A percentile compares a stretch with the other conserved stretches of the same genome.
Evolutionary conservation across 345 rosid genomes (phyloP).

Genomic region (Eutrema japonicum): DNA sequence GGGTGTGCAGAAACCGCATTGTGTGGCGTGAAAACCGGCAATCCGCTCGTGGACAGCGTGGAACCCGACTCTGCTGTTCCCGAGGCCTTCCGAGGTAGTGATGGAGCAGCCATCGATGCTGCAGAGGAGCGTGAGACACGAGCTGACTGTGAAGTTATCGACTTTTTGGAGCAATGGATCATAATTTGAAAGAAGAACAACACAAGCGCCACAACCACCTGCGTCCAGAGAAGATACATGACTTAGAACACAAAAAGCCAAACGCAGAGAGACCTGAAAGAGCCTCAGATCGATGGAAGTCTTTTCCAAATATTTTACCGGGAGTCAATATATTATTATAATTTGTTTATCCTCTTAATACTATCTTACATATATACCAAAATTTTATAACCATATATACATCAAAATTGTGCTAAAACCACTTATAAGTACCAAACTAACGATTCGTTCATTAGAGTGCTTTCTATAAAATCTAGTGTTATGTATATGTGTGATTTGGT

Average conservation of each 20-base stretch:
- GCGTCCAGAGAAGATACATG: constrained; percentile 28
- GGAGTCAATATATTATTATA: no score
- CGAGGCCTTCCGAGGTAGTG: constrained; percentile 86
- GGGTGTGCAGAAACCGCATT: constrained; percentile 95
- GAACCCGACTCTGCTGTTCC: constrained; percentile 79
- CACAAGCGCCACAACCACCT: constrained; percentile 99
- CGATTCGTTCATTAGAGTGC: no score
- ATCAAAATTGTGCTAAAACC: no score
- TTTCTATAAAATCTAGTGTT: no score
- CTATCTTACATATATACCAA: no score
- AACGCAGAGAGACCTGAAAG: not conserved
- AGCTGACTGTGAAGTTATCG: constrained; percentile 70
- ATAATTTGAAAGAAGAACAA: constrained; percentile 78
- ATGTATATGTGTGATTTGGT: no score
- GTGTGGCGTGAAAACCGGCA: constrained; percentile 86
- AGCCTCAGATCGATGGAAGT: no score
- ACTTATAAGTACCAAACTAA: no score
- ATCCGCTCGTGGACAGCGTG: constrained; percentile 85
- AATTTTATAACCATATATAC: no score
- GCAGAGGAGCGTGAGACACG: constrained; percentile 89
- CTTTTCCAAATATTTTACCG: not conserved
- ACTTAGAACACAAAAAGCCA: constrained; percentile 6
- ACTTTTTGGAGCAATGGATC: constrained; percentile 59
- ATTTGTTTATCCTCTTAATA: no score
- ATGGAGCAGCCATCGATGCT: constrained; percentile 79